Base-by-base conservation (phyloP, 2,329 filamentous ascomycete genomes). In the Claviceps sp. region DNA sequence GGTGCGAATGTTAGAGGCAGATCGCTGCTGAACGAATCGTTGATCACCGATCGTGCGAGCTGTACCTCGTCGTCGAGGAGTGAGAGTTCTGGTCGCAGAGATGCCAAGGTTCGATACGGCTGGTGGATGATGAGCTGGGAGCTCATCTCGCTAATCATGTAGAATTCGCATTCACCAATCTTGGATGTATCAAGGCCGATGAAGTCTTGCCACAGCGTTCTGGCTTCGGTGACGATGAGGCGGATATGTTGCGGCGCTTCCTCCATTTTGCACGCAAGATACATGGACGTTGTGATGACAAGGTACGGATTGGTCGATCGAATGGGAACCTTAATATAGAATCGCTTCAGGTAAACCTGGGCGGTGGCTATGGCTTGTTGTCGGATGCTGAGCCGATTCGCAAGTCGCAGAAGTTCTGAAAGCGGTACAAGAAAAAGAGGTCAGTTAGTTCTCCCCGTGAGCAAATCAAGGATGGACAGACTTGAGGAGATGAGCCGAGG, bases 201-300 rank as follows among this genome's bases (percentile, higher is more conserved):
- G 54, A 85, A 79, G 57, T 90, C 87, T 61, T 87, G 84, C 88
- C 89, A 95, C 54, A 94, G 76, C 53, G 85, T 80, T 37, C 89
- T 82, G 3, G 90, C 89, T 67, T 98, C 93, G 47, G 82, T 84
- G 11, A 93, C 84, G 54, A 98, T 84, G 57, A 95, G 79, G 34
- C 93, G 81, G 61, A 98, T 97, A 66, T 98, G 93, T 66, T 97
- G 91, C 2, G 93, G 93, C 49, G 84, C 90, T 67, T 98, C 93
- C 67, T 98, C 93, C 81, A 95, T 95, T 70, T 98, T 98, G 72
- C 89, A 95, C 20, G 93, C 90, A 38, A 98, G 75, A 66, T 98
- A 98, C 55, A 97, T 78, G 5, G 91, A 87, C 1, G 93, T 97
- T n/a, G 89, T 85, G 57, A 95, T 78, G 54, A 97, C 82, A 38